Percentiles rank a stretch among this genome's conserved stretches.
These are phyloP conservation scores for Globisporangium camurandrum DNA, from an alignment of 352 stramenopile genomes.

Conservation along the genomic window DNA sequence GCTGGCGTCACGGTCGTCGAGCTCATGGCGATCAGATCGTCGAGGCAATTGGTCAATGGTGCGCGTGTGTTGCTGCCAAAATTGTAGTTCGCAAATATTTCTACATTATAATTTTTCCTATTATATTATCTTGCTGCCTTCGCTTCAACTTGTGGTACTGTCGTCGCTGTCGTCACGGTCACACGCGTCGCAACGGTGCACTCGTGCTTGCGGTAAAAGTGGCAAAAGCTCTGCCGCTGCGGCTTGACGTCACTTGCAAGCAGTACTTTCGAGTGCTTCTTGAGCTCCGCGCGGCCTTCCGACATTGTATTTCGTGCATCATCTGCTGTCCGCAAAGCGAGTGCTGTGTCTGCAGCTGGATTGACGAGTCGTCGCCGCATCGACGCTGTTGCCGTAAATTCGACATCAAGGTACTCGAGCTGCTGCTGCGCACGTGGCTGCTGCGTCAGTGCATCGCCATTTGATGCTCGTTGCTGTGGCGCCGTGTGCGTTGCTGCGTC, in stretches of 20 bases:
- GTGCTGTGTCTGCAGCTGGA: slow-evolving; percentile 5
- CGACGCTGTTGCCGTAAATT: slow-evolving; percentile 20
- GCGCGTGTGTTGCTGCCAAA: too few relatives aligned
- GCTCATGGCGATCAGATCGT: too few relatives aligned
- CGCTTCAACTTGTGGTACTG: too few relatives aligned
- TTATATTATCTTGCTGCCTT: too few relatives aligned
- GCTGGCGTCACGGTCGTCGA: too few relatives aligned
- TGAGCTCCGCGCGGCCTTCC: slow-evolving; percentile 15
- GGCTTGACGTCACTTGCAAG: slow-evolving; percentile 28
- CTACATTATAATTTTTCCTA: too few relatives aligned
- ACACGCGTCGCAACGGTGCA: slow-evolving; percentile 32
- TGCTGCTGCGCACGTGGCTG: background rate
- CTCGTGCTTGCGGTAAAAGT: slow-evolving; percentile 51
- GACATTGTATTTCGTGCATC: slow-evolving; percentile 7
- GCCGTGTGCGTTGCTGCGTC: background rate
- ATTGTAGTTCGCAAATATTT: too few relatives aligned
- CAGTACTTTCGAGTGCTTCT: slow-evolving; percentile 61
- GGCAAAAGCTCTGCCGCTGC: slow-evolving; percentile 49
- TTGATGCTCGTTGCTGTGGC: too few relatives aligned
- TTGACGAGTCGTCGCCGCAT: slow-evolving; percentile 3
- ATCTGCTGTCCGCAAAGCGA: slow-evolving; percentile 15
- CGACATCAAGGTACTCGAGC: slow-evolving; percentile 26
- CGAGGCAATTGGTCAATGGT: too few relatives aligned
- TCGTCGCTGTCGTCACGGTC: slow-evolving; percentile 11
- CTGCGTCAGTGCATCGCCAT: slow-evolving; percentile 1